These are phyloP conservation scores for Scortechinia acanthostroma DNA, from an alignment of 2,329 filamentous ascomycete species.

Conservation along the genomic window DNA sequence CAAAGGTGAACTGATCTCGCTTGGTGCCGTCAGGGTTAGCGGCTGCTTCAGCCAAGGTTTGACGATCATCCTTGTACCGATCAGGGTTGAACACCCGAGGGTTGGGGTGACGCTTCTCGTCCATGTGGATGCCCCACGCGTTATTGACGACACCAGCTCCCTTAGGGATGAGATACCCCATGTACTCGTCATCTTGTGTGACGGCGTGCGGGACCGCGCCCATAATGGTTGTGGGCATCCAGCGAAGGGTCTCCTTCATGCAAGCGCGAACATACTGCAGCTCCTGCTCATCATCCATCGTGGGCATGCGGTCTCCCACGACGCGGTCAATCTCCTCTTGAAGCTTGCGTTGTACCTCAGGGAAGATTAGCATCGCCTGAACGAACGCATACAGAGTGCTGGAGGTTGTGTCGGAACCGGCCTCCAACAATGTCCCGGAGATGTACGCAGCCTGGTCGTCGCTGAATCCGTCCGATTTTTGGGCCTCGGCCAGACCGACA, in stretches of 20 bases:
- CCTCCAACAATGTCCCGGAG: conserved; percentile 14
- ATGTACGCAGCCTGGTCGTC: conserved; percentile 22
- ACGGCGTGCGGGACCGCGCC: conserved; percentile 25
- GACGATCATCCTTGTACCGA: conserved; percentile 6
- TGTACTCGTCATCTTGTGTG: conserved; percentile 23
- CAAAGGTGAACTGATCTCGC: conserved; percentile 23
- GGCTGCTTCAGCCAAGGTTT: conserved; percentile 7
- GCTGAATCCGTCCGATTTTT: conserved; percentile 17
- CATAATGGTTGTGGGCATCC: conserved; percentile 30
- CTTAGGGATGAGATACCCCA: conserved; percentile 31
- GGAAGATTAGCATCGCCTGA: conserved; percentile 29
- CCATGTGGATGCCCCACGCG: conserved; percentile 16
- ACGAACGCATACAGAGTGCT: conserved; percentile 24
- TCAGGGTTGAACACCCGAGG: background rate
- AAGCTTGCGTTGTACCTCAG: conserved; percentile 21
- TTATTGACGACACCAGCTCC: conserved; percentile 30
- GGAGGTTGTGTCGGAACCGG: conserved; percentile 27
- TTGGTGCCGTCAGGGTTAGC: conserved; percentile 6
- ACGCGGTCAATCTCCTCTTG: conserved; percentile 33
- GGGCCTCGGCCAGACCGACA: conserved; percentile 13
- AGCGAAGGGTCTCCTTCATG: conserved; percentile 35
- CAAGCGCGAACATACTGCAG: conserved; percentile 37
- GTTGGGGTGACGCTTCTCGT: background rate
- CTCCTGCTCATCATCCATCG: conserved; percentile 26
- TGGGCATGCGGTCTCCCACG: conserved; percentile 32